These are phyloP conservation scores for Metschnikowia sp. DNA, from an alignment of 805 yeast species.

Conservation along the genomic window DNA sequence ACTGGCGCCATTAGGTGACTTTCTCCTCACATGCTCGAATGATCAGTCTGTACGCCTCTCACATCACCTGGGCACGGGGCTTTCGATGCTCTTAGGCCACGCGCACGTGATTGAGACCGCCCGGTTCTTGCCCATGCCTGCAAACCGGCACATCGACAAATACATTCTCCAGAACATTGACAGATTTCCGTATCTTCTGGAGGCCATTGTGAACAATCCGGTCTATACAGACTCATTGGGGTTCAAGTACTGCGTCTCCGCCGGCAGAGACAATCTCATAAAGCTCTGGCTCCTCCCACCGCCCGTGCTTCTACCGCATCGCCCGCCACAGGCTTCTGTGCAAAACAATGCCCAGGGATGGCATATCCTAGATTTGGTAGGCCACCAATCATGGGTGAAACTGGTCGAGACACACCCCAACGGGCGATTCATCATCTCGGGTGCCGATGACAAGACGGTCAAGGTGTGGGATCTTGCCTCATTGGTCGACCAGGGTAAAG, in stretches of 20 bases:
- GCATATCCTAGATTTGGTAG: conserved; percentile 54
- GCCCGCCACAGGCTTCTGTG: conserved; percentile 52
- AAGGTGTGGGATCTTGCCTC: conserved; percentile 69
- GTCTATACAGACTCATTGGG: conserved; percentile 40
- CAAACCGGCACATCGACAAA: conserved; percentile 49
- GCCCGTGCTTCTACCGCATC: conserved; percentile 54
- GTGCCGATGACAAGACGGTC: conserved; percentile 76
- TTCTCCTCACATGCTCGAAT: conserved; percentile 68
- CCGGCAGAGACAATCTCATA: conserved; percentile 73
- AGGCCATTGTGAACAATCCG: conserved; percentile 26
- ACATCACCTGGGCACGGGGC: conserved; percentile 64
- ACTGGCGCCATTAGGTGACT: conserved; percentile 43
- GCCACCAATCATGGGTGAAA: conserved; percentile 87
- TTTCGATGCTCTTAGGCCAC: conserved; percentile 71
- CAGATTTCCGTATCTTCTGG: conserved; percentile 32
- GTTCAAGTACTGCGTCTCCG: conserved; percentile 70
- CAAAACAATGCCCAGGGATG: conserved; percentile 57
- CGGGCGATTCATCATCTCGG: conserved; percentile 65
- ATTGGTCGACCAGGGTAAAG: conserved; percentile 38
- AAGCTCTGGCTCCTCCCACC: conserved; percentile 76
- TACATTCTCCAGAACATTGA: conserved; percentile 31
- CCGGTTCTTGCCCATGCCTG: conserved; percentile 55
- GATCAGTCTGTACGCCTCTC: conserved; percentile 73
- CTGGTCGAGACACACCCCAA: conserved; percentile 69
- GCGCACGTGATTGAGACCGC: conserved; percentile 78